Conservation (phyloP, 257 asterid species). For the Solanum gandarillasii region DNA sequence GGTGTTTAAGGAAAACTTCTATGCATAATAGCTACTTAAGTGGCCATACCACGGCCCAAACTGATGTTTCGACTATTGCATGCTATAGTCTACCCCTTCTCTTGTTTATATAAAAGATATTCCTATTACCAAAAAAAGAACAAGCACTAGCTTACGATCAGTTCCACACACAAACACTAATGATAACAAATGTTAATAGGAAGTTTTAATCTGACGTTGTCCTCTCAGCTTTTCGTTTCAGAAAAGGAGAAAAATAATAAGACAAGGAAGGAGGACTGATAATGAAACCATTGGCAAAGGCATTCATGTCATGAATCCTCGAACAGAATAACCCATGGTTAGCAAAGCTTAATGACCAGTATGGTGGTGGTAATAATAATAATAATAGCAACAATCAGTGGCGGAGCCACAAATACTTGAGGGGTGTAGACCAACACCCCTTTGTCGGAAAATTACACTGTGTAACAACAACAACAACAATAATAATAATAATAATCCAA, state of each 20-base stretch:
- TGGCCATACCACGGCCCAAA: not conserved
- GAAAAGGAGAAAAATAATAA: not conserved
- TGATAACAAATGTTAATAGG: not conserved
- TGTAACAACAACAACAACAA: not conserved
- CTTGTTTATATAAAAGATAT: not conserved
- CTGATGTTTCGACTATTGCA: too few relatives aligned
- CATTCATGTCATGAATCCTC: not conserved
- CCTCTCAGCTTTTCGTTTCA: not conserved
- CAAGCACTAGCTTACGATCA: not conserved
- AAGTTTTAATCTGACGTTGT: not conserved
- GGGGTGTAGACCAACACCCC: not conserved
- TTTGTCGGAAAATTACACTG: not conserved
- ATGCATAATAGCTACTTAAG: not conserved
- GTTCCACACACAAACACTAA: not conserved
- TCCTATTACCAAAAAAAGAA: not conserved
- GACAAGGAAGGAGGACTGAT: not conserved
- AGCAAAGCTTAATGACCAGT: not conserved
- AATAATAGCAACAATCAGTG: not conserved
- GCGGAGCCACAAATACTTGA: not conserved
- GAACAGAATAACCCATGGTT: not conserved
- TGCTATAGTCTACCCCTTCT: not conserved
- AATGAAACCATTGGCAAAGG: not conserved
- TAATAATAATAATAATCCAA: not conserved
- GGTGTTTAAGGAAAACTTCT: not conserved
- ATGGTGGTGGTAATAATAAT: not conserved